Evolutionary conservation across 495 filamentous ascomycete genomes (phyloP).

Genomic region (Penicillium lividum): DNA sequence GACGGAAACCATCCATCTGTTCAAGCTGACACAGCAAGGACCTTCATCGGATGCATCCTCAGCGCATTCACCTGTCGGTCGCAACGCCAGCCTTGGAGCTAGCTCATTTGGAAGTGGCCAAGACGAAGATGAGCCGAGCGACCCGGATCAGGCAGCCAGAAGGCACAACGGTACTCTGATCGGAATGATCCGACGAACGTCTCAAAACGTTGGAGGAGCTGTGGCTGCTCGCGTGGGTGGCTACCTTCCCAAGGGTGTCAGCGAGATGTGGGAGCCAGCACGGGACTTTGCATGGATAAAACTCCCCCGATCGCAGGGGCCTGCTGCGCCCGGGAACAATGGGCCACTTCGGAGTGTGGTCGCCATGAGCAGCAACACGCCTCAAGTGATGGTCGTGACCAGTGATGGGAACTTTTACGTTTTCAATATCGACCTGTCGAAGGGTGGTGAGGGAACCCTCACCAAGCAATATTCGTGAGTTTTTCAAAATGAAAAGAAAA

Average conservation of each 20-base stretch:
- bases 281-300: slow-evolving; percentile 96
- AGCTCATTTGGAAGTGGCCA: slow-evolving; percentile 39
- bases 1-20: slow-evolving; percentile 96
- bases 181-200: slow-evolving; percentile 92
- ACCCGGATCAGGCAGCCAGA: slow-evolving; percentile 37
- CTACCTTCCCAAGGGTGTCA: slow-evolving; percentile 87
- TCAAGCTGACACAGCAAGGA: slow-evolving; percentile 63
- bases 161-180: slow-evolving; percentile 70
- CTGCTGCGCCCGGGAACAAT: slow-evolving; percentile 37
- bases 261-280: slow-evolving; percentile 95
- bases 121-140: slow-evolving; percentile 37
- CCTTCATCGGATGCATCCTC: slow-evolving; percentile 34
- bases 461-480: slow-evolving; percentile 87
- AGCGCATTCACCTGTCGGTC: slow-evolving; percentile 33
- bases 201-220: slow-evolving; percentile 88
- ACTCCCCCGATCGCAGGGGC: slow-evolving; percentile 64
- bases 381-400: slow-evolving; percentile 97
- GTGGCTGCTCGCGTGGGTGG: slow-evolving; percentile 87
- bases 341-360: slow-evolving; percentile 78
- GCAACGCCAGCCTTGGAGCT: slow-evolving; percentile 42
- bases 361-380: slow-evolving; percentile 88
- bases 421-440: slow-evolving; percentile 91
- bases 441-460: slow-evolving; percentile 89
- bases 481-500: neutral
- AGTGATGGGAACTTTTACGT: slow-evolving; percentile 94